Percentiles rank a stretch among this genome's conserved stretches.
Evolutionary conservation across 352 stramenopile genomes (phyloP).

Genomic region (Pythium phragmitis): DNA sequence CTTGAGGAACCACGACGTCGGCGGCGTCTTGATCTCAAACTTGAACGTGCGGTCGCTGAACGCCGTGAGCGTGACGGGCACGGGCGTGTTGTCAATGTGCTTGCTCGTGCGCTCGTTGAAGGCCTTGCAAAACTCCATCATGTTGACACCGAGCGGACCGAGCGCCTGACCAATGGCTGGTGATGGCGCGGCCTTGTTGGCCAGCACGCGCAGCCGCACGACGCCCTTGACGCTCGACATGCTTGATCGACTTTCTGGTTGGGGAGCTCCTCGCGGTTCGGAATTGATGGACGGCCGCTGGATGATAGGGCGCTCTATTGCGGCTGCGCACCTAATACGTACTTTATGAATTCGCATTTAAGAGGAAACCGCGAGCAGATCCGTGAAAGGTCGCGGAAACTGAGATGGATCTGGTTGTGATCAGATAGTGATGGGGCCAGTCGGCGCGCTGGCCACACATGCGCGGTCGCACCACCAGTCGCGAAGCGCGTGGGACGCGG

Average conservation of each 20-base stretch:
- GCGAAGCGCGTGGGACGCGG: not conserved
- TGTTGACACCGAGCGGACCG: conserved; percentile 98
- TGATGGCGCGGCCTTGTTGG: conserved; percentile 84
- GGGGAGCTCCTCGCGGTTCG: not conserved
- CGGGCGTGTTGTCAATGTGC: conserved; percentile 90
- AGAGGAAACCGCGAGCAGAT: not conserved
- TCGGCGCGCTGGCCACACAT: not conserved
- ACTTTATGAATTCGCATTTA: not conserved
- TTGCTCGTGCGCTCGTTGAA: conserved; percentile 97
- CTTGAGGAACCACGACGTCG: conserved; percentile 94
- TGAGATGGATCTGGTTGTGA: not conserved
- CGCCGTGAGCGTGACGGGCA: conserved; percentile 92
- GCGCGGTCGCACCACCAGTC: not conserved
- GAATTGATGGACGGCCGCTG: conserved; percentile 1
- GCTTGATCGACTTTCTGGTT: not conserved
- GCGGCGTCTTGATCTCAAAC: conserved; percentile 95
- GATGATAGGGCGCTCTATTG: not conserved
- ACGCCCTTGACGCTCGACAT: conserved; percentile 70
- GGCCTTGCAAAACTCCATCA: conserved; percentile 99
- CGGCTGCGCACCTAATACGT: not conserved
- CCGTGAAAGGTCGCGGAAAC: conserved; percentile 1
- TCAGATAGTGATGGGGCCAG: not conserved
- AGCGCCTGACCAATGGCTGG: conserved; percentile 90
- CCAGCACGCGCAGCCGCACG: conserved; percentile 82
- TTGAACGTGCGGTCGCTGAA: conserved; percentile 95